These are phyloP conservation scores for Amoebophrya sp. DNA, from an alignment of 169 alveolate genomes.

Conservation along the genomic window DNA sequence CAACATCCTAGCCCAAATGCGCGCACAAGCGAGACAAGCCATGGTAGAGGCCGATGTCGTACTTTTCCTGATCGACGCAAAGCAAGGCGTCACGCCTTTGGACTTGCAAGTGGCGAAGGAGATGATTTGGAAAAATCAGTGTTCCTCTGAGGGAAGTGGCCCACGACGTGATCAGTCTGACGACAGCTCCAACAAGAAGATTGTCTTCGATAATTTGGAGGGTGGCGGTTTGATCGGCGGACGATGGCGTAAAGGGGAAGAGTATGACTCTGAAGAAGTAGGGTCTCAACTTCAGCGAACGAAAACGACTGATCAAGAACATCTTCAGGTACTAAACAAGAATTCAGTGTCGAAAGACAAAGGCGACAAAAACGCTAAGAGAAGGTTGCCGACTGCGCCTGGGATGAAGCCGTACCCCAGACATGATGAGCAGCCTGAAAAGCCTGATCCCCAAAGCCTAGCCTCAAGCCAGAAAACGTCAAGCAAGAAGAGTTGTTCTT, in stretches of 20 bases:
- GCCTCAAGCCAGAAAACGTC: neutral
- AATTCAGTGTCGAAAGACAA: neutral
- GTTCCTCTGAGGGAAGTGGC: neutral
- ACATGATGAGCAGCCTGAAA: neutral
- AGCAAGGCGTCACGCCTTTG: constrained; percentile 60
- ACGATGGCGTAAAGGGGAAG: neutral
- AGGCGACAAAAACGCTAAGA: neutral
- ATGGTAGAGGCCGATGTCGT: constrained; percentile 59
- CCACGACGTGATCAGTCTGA: neutral
- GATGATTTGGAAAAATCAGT: constrained; percentile 19
- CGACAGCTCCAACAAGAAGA: neutral
- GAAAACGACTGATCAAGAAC: neutral
- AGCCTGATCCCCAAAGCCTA: neutral
- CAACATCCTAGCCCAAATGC: constrained; percentile 20
- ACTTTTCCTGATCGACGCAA: constrained; percentile 63
- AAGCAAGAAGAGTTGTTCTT: too few species aligned
- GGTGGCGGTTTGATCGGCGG: neutral
- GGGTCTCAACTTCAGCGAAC: neutral
- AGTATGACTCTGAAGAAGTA: neutral
- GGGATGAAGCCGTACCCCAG: neutral
- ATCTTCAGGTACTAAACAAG: neutral
- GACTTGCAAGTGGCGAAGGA: constrained; percentile 57
- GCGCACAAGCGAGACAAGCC: constrained; percentile 41
- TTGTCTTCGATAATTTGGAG: neutral
- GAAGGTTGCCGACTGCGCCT: neutral